Evolutionary conservation across 2,329 filamentous ascomycete genomes (phyloP), one percentile per base, ranked within the genome.

Genomic region (Trichoderma harzianum): DNA sequence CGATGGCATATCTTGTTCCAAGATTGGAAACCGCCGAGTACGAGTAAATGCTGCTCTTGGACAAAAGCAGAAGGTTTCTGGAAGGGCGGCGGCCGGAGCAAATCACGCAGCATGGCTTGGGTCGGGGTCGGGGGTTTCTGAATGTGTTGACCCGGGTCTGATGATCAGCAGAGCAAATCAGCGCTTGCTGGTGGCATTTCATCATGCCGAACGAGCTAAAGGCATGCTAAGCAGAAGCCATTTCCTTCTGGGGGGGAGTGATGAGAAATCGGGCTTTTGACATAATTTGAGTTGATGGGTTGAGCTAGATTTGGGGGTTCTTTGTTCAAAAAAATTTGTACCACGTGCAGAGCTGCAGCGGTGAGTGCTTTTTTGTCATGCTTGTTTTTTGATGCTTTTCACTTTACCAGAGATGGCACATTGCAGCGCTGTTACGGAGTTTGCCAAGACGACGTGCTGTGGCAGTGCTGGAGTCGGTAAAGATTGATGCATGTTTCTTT

Each of bases 1-100:
- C 26, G 11, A 43, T 57, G 32, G 64, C 64, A 36, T 24, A 67
- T 24, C n/a, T 24, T 53, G 47, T 53, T 53, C 47, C 47, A 53
- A 53, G 47, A 53, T 53, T 53, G 21, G 47, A 53, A 53, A 53
- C 21, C n/a, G 47, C 47, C 47, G 47, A 53, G 21, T 21, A 7
- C 34, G 1, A 16, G 34, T 36, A 36, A 36, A 36, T 36, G 34
- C 32, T 47, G 43, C 21, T 53, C 57, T 26, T 24, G 64, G 51
- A 57, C 8, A 26, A 28, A 47, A 32, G 32, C 28, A 70, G 68
- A 70, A 70, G 32, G 58, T 47, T 70, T 70, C 68, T 70, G 47
- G 68, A 70, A 70, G 53, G 26, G 57, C 68, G 58, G 68, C 66
- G 30, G 39, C 65, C 68, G 68, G 68, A 39, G 68, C 68, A 70